Percentiles rank a stretch among this genome's conserved stretches.
Conservation (phyloP, 306 rosid genomes). For the Lablab purpureus region DNA sequence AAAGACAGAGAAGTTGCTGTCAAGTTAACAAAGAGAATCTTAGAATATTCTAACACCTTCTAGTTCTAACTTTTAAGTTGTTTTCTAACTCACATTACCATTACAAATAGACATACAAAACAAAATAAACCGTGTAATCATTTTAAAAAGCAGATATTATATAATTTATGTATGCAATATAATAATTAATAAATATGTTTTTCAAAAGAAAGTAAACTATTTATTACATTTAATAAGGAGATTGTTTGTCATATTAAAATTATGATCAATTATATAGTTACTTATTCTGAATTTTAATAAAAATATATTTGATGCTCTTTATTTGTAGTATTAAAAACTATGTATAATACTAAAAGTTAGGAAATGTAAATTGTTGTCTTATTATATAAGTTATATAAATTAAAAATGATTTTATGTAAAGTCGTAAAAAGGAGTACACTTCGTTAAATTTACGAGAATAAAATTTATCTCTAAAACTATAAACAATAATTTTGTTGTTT, state of each 20-base stretch:
- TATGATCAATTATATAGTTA: neutral
- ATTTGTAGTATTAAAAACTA: too few relatives aligned
- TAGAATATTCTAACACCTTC: slow-evolving; percentile 36
- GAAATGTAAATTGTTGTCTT: neutral
- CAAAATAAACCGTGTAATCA: neutral
- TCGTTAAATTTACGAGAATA: neutral
- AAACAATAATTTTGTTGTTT: neutral
- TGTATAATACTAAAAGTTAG: neutral
- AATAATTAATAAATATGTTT: neutral
- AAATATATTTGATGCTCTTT: neutral
- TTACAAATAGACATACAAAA: neutral
- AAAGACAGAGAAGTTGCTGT: slow-evolving; percentile 35
- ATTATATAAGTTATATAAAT: neutral
- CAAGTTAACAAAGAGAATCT: neutral
- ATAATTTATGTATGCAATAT: neutral
- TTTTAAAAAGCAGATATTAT: neutral
- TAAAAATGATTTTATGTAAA: neutral
- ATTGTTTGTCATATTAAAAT: neutral
- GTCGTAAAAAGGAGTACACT: neutral
- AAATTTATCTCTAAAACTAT: neutral
- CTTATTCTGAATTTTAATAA: neutral
- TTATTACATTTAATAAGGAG: neutral
- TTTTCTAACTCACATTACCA: neutral
- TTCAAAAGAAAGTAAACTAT: neutral
- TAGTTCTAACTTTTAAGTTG: neutral